phyloP scores from a whole-genome alignment of 495 filamentous ascomycete genomes.

The Aspergillus wentii region DNA sequence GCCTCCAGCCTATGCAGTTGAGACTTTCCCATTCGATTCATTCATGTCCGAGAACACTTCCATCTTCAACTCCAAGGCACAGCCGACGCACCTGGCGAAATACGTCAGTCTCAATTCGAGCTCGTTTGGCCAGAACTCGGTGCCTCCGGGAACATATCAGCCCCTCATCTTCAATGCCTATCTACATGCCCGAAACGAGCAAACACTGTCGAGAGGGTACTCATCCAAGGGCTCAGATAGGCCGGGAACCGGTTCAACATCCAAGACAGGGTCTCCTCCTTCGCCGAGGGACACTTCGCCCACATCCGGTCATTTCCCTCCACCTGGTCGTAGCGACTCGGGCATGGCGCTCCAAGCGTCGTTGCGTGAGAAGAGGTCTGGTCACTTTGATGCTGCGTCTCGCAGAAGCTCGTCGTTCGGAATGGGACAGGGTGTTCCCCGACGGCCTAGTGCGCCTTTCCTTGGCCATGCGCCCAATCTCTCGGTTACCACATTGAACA shows the following conservation, averaged over 20 bases:
- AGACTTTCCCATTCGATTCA: slow-evolving; percentile 83
- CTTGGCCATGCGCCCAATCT: slow-evolving; percentile 72
- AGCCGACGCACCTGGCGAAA: slow-evolving; percentile 68
- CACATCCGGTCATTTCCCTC: slow-evolving; percentile 73
- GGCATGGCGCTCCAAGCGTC: slow-evolving; percentile 81
- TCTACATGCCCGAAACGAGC: slow-evolving; percentile 65
- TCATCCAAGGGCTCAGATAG: slow-evolving; percentile 59
- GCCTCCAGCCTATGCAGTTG: slow-evolving; percentile 88
- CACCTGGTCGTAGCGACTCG: slow-evolving; percentile 82
- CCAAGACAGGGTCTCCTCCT: slow-evolving; percentile 68
- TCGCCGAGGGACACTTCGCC: slow-evolving; percentile 75
- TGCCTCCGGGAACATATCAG: slow-evolving; percentile 38
- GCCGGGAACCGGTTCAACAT: slow-evolving; percentile 75
- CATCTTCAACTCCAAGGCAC: slow-evolving; percentile 66
- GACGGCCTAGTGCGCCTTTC: slow-evolving; percentile 83
- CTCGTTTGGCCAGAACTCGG: slow-evolving; percentile 67
- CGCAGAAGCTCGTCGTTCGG: slow-evolving; percentile 89
- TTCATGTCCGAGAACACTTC: slow-evolving; percentile 82
- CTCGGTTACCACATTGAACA: slow-evolving; percentile 78
- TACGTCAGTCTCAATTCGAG: slow-evolving; percentile 85
- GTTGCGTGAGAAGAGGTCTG: slow-evolving; percentile 88
- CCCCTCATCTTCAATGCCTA: slow-evolving; percentile 86
- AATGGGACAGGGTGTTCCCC: slow-evolving; percentile 52
- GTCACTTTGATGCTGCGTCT: slow-evolving; percentile 81
- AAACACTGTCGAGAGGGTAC: slow-evolving; percentile 34